Evolutionary conservation across 106 monocot genomes (phyloP).

Genomic region (Dendrobium officinale): DNA sequence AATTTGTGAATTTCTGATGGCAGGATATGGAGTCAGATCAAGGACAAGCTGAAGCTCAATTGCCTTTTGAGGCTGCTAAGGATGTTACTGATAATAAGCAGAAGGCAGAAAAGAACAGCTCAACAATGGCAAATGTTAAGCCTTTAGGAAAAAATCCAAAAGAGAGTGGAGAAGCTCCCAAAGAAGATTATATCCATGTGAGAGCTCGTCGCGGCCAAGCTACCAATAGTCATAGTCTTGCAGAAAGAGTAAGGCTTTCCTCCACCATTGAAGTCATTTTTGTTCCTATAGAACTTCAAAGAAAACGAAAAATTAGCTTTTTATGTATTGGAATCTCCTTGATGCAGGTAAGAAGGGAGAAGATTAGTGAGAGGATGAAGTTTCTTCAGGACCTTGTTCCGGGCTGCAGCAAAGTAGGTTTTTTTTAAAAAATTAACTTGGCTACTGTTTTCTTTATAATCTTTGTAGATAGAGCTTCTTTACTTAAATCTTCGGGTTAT

Average conservation of each 20-base stretch:
- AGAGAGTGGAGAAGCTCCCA: conserved; percentile 15
- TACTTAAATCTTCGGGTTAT: not conserved
- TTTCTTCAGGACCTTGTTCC: conserved; percentile 90
- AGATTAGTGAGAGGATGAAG: conserved; percentile 82
- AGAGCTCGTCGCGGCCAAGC: conserved; percentile 62
- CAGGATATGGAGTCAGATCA: conserved; percentile 25
- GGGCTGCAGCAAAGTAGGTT: conserved; percentile 77
- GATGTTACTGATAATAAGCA: conserved; percentile 12
- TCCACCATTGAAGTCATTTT: not conserved
- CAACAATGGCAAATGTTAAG: conserved; percentile 12
- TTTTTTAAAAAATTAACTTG: too few species aligned
- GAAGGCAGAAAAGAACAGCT: conserved; percentile 20
- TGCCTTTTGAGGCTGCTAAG: conserved; percentile 12
- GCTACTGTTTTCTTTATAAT: not conserved
- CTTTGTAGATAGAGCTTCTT: not conserved
- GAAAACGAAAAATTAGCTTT: not conserved
- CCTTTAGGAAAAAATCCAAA: conserved; percentile 15
- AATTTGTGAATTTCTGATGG: not conserved
- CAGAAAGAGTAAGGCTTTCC: conserved; percentile 35
- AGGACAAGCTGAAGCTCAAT: not conserved
- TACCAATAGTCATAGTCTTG: conserved; percentile 53
- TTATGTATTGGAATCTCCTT: not conserved
- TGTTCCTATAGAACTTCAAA: not conserved
- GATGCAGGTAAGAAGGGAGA: conserved; percentile 77
- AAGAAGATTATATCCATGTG: conserved; percentile 40